Percentiles rank a stretch among this genome's conserved stretches.
Conservation (phyloP, 192 early-diverging fungal genomes). For the Coemansia sp. region DNA sequence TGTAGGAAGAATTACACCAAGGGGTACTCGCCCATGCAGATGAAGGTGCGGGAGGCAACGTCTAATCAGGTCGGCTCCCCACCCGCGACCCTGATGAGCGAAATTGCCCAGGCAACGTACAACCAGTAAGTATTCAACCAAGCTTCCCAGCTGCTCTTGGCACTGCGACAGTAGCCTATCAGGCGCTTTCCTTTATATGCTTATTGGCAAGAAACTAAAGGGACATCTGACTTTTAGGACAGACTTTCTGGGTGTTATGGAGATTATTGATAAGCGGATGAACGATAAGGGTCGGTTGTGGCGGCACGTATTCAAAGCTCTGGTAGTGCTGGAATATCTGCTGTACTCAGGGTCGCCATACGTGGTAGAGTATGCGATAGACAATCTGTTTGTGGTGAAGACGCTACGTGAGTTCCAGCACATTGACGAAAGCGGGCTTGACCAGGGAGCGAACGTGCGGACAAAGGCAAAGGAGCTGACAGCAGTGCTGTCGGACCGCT, state of each 20-base stretch:
- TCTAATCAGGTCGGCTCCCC: constrained; percentile 80
- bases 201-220: not conserved
- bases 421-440: constrained; percentile 87
- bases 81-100: constrained; percentile 72
- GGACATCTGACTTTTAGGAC: constrained; percentile 49
- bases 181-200: not conserved
- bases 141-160: too few species aligned
- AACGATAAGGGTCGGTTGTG: constrained; percentile 98
- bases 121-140: constrained; percentile 68
- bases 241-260: constrained; percentile 95
- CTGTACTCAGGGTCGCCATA: constrained; percentile 81
- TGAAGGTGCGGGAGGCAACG: constrained; percentile 84
- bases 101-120: constrained; percentile 81
- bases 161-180: too few species aligned
- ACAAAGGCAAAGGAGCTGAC: constrained; percentile 92
- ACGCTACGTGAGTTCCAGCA: constrained; percentile 97
- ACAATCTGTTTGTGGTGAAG: constrained; percentile 92
- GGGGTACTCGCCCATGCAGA: constrained; percentile 89
- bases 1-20: constrained; percentile 85
- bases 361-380: constrained; percentile 81
- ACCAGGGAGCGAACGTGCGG: constrained; percentile 91
- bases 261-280: constrained; percentile 95
- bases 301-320: constrained; percentile 96
- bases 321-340: constrained; percentile 83
- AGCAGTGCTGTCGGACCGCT: constrained; percentile 73